These are phyloP conservation scores for Plasmodium relictum DNA, from an alignment of 169 alveolate species.

Conservation along the genomic window DNA sequence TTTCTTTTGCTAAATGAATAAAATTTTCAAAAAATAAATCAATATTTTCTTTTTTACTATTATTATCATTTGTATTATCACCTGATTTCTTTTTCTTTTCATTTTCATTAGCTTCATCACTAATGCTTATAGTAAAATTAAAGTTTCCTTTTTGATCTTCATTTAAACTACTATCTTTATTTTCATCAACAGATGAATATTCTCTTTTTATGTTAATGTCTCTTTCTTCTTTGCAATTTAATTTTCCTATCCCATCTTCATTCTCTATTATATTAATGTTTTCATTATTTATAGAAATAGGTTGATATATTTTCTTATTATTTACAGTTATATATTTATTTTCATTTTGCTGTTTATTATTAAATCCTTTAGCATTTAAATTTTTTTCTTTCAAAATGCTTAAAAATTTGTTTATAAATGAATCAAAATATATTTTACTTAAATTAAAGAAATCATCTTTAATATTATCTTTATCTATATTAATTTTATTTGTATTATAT, in stretches of 20 bases:
- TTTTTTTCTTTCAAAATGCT: neutral
- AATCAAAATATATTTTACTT: slow-evolving; percentile 3
- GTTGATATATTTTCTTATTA: neutral
- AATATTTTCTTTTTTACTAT: neutral
- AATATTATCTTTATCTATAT: neutral
- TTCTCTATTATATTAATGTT: neutral
- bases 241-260: neutral
- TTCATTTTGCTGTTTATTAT: too few relatives aligned
- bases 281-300: neutral
- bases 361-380: too few relatives aligned
- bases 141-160: slow-evolving; percentile 32
- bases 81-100: neutral
- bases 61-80: neutral
- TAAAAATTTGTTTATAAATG: slow-evolving; percentile 29
- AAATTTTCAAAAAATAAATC: slow-evolving; percentile 49
- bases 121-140: slow-evolving; percentile 19
- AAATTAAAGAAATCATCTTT: neutral
- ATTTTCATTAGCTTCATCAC: neutral
- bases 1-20: slow-evolving; percentile 35
- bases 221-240: neutral
- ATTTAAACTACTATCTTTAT: neutral
- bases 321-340: too few relatives aligned
- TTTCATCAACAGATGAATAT: neutral
- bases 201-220: neutral
- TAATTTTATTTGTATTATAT: neutral